Conservation (phyloP, 2,329 filamentous ascomycete species). For the Hypoxylon sp. region DNA sequence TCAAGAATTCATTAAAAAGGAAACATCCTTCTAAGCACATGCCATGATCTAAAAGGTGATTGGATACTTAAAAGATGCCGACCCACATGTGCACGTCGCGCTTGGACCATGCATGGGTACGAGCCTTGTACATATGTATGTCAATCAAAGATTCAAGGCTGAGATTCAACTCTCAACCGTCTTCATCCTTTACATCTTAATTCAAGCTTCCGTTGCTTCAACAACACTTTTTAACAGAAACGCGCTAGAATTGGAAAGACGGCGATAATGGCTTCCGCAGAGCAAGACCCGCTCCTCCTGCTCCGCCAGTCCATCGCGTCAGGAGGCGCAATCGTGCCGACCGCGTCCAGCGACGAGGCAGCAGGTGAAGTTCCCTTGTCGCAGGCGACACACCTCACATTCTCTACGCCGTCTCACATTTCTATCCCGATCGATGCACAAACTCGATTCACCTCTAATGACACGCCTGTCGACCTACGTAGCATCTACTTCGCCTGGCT, state of each 20-base stretch:
- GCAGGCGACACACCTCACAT: slow-evolving; percentile 83
- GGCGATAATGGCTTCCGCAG: slow-evolving; percentile 69
- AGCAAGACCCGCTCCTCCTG: slow-evolving; percentile 84
- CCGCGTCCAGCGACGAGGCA: slow-evolving; percentile 76
- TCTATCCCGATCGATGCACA: slow-evolving; percentile 78
- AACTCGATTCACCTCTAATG: slow-evolving; percentile 89
- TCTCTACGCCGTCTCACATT: slow-evolving; percentile 73
- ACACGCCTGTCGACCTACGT: slow-evolving; percentile 84
- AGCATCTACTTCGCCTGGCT: slow-evolving; percentile 97
- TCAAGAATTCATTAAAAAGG: not conserved
- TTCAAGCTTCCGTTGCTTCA: slow-evolving; percentile 8
- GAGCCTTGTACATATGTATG: slow-evolving; percentile 15
- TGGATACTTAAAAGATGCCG: not conserved
- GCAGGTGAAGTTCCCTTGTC: slow-evolving; percentile 76
- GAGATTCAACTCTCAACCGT: slow-evolving; percentile 19
- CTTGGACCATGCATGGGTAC: slow-evolving; percentile 7
- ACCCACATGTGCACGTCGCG: not conserved
- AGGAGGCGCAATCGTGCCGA: slow-evolving; percentile 78
- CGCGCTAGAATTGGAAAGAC: slow-evolving; percentile 14
- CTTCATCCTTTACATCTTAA: slow-evolving; percentile 6
- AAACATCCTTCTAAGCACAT: not conserved
- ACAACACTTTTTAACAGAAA: slow-evolving; percentile 13
- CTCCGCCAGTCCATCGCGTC: slow-evolving; percentile 86
- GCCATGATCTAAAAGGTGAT: not conserved
- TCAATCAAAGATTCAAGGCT: slow-evolving; percentile 28